Evolutionary conservation across 306 rosid species (phyloP).

Genomic region (Astragalus glycyphyllos): DNA sequence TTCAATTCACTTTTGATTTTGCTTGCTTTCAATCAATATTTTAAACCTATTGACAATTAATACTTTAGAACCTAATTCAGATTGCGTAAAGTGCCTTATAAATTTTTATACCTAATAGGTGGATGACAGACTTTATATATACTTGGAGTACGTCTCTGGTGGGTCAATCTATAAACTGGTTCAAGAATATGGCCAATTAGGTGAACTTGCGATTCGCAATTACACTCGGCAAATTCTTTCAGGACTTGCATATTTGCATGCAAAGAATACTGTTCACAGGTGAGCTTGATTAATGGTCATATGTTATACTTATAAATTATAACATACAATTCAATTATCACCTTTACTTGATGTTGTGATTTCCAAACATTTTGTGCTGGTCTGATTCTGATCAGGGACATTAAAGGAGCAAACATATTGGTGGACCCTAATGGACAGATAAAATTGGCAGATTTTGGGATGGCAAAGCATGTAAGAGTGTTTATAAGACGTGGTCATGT

Average conservation of each 20-base stretch:
- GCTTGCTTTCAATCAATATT: slow-evolving; percentile 15
- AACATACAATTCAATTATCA: slow-evolving; percentile 12
- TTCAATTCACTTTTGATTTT: slow-evolving; percentile 13
- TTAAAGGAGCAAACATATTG: slow-evolving; percentile 95
- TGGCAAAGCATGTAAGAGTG: slow-evolving; percentile 95
- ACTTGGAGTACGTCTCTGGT: slow-evolving; percentile 94
- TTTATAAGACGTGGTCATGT: slow-evolving; percentile 63
- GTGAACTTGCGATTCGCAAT: slow-evolving; percentile 83
- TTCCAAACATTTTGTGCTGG: slow-evolving; percentile 57
- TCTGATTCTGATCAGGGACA: slow-evolving; percentile 75
- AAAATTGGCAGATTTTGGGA: slow-evolving; percentile 96
- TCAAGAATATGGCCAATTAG: slow-evolving; percentile 85
- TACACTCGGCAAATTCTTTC: slow-evolving; percentile 88
- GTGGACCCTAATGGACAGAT: slow-evolving; percentile 92
- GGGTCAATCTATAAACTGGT: slow-evolving; percentile 92
- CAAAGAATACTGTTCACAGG: slow-evolving; percentile 94
- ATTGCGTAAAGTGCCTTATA: slow-evolving; percentile 34
- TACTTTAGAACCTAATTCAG: slow-evolving; percentile 10
- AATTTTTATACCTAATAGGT: slow-evolving; percentile 58
- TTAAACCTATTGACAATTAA: slow-evolving; percentile 9
- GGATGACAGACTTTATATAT: slow-evolving; percentile 80
- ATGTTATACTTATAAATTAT: slow-evolving; percentile 17
- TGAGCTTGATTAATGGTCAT: slow-evolving; percentile 43
- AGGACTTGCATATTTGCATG: slow-evolving; percentile 92
- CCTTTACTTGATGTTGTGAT: slow-evolving; percentile 40